These are phyloP conservation scores for Tricholoma sp. DNA, from an alignment of 768 basidiomycete species.

Conservation along the genomic window DNA sequence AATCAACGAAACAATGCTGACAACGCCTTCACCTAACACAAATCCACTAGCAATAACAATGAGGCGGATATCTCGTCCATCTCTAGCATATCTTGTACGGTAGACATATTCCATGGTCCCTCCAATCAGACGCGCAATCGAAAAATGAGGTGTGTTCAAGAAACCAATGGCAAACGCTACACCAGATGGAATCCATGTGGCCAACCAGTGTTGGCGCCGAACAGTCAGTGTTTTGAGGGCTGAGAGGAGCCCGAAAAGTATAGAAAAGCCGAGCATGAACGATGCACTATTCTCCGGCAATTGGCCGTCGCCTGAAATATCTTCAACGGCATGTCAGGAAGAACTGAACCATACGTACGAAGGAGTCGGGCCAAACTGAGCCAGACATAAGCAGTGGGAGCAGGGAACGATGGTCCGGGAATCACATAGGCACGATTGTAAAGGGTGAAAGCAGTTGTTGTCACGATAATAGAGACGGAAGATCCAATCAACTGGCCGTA, in stretches of 20 bases:
- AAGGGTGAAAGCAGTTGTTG: conserved; percentile 79
- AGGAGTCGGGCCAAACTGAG: conserved; percentile 68
- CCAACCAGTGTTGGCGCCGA: conserved; percentile 42
- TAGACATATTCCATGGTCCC: conserved; percentile 77
- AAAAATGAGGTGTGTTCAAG: conserved; percentile 93
- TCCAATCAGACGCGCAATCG: conserved; percentile 85
- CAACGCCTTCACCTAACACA: conserved; percentile 90
- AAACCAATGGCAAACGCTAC: conserved; percentile 96
- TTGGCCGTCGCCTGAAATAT: conserved; percentile 63
- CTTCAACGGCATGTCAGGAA: neutral
- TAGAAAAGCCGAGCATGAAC: conserved; percentile 79
- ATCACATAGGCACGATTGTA: conserved; percentile 87
- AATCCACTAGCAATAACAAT: conserved; percentile 93
- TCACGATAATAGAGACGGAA: conserved; percentile 81
- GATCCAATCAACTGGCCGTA: conserved; percentile 92
- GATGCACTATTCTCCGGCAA: conserved; percentile 67
- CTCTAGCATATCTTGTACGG: conserved; percentile 45
- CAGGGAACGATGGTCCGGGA: conserved; percentile 92
- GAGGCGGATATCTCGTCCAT: conserved; percentile 59
- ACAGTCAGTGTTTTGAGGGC: conserved; percentile 58
- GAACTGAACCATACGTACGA: conserved; percentile 40
- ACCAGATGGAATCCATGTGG: conserved; percentile 86
- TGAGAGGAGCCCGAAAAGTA: conserved; percentile 64
- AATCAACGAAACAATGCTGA: conserved; percentile 74
- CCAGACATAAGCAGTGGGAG: conserved; percentile 96